phyloP scores from a whole-genome alignment of 805 yeast species.

The Candida sithepensis region DNA sequence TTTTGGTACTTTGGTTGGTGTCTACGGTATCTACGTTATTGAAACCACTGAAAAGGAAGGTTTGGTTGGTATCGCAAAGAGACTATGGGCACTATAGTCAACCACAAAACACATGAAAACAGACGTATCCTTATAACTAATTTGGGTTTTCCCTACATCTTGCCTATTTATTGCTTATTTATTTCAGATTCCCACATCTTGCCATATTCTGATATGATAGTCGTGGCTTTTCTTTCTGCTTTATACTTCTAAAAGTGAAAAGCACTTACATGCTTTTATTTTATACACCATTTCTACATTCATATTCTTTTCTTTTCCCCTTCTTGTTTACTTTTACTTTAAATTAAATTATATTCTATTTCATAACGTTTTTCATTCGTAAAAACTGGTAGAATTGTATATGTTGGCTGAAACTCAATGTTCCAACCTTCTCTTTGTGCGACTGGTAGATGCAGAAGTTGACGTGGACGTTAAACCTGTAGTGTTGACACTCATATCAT shows the following conservation, averaged over 20 bases:
- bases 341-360: not conserved
- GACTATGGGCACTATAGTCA: constrained; percentile 24
- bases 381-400: not conserved
- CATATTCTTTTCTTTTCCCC: not conserved
- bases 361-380: not conserved
- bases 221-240: too few species aligned
- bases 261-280: too few species aligned
- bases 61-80: constrained; percentile 40
- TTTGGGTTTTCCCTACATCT: not conserved
- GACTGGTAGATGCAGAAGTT: not conserved
- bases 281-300: not conserved
- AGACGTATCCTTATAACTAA: not conserved
- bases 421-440: constrained; percentile 4
- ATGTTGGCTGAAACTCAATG: not conserved
- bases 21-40: constrained; percentile 67
- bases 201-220: too few species aligned
- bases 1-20: constrained; percentile 59
- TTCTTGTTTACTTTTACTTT: not conserved
- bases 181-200: too few species aligned
- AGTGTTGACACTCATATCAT: not conserved
- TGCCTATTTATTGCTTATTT: not conserved
- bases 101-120: not conserved
- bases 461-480: not conserved
- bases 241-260: too few species aligned
- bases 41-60: constrained; percentile 69